These are phyloP conservation scores for Clausena lansium DNA, from an alignment of 345 rosid species.

Conservation along the genomic window DNA sequence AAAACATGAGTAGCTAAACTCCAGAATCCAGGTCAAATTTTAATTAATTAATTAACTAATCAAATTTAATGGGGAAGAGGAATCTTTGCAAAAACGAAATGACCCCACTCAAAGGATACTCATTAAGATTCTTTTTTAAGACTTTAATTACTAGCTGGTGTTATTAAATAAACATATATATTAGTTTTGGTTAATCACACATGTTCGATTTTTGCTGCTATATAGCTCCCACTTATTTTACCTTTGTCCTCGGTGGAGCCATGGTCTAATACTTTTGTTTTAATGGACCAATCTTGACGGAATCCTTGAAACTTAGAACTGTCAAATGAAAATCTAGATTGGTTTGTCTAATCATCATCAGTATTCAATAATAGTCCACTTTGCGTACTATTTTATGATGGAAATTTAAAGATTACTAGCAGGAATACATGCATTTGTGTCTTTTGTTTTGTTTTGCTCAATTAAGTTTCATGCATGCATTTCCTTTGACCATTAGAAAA, in stretches of 20 bases:
- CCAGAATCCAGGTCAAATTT: background rate
- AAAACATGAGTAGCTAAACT: background rate
- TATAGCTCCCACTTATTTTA: background rate
- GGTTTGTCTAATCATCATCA: background rate
- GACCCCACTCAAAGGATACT: conserved; percentile 8
- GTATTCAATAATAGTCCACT: background rate
- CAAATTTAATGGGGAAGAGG: background rate
- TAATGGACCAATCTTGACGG: background rate
- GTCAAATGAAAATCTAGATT: background rate
- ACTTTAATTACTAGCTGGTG: background rate
- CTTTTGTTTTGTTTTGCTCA: background rate
- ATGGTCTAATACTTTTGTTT: background rate
- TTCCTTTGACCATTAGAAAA: too few relatives aligned
- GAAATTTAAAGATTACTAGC: background rate
- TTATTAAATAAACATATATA: background rate
- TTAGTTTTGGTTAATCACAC: background rate
- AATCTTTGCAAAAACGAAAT: conserved; percentile 5
- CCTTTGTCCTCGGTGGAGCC: background rate
- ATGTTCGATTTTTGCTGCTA: too few relatives aligned
- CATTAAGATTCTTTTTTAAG: background rate
- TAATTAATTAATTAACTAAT: background rate
- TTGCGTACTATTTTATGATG: background rate
- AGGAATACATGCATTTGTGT: background rate
- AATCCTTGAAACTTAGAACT: background rate
- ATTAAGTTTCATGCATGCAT: background rate